Evolutionary conservation across 495 filamentous ascomycete genomes (phyloP).

Genomic region (Penicillium macrosclerotiorum): DNA sequence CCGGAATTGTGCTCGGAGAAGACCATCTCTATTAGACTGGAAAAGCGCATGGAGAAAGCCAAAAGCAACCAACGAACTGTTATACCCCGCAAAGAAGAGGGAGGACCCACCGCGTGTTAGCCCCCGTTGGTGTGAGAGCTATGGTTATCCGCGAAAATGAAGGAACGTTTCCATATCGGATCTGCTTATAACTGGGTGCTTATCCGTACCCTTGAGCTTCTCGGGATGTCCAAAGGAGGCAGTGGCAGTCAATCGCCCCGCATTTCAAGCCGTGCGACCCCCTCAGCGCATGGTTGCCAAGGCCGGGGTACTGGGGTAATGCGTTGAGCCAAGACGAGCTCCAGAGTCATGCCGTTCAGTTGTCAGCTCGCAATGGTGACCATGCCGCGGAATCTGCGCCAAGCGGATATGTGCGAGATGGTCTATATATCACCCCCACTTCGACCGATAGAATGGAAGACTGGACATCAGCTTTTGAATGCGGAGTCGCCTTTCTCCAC

Average conservation of each 20-base stretch:
- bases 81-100: no score
- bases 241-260: neutral
- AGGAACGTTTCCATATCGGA: neutral
- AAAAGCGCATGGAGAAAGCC: no score
- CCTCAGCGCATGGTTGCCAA: slow-evolving; percentile 4
- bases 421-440: slow-evolving; percentile 7
- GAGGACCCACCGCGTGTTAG: no score
- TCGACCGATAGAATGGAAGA: neutral
- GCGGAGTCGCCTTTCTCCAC: neutral
- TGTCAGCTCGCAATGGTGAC: neutral
- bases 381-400: neutral
- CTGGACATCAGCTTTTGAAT: neutral
- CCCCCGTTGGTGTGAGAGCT: neutral
- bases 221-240: neutral
- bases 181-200: neutral
- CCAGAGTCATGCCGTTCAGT: neutral
- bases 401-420: slow-evolving; percentile 9
- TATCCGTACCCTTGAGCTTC: neutral
- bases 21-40: no score
- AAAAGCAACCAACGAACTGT: no score
- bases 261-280: slow-evolving; percentile 1
- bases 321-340: neutral
- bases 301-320: slow-evolving; percentile 9
- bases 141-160: neutral
- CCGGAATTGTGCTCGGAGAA: no score